phyloP scores from a whole-genome alignment of 768 basidiomycete species.

The Lentinula aciculospora region DNA sequence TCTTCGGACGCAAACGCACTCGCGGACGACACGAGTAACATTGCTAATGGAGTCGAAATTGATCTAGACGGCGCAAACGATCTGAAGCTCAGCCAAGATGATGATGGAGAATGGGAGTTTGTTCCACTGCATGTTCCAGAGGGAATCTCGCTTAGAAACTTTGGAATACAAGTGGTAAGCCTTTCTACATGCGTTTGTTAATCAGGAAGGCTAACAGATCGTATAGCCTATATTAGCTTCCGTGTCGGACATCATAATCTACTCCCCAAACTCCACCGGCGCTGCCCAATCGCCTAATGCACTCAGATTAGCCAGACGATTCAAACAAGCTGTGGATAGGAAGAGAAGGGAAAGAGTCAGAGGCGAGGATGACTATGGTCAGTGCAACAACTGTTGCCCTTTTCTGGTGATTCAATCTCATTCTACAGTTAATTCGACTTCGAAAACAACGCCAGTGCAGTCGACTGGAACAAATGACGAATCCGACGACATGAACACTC shows the following conservation, averaged over 20 bases:
- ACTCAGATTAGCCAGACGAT: slow-evolving; percentile 56
- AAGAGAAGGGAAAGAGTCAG: slow-evolving; percentile 46
- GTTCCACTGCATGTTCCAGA: slow-evolving; percentile 69
- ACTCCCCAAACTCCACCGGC: slow-evolving; percentile 61
- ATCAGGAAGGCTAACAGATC: slow-evolving; percentile 3
- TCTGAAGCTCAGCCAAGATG: not conserved
- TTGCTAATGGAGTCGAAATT: not conserved
- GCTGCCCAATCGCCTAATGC: slow-evolving; percentile 43
- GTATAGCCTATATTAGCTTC: slow-evolving; percentile 76
- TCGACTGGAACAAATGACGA: slow-evolving; percentile 1
- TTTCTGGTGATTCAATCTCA: not conserved
- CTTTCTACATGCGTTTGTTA: slow-evolving; percentile 6
- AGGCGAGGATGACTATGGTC: slow-evolving; percentile 5
- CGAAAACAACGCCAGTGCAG: not conserved
- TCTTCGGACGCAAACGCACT: not conserved
- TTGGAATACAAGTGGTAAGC: slow-evolving; percentile 76
- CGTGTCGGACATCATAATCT: slow-evolving; percentile 86
- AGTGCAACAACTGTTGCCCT: not conserved
- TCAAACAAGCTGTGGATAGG: slow-evolving; percentile 54
- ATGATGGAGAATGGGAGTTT: slow-evolving; percentile 52
- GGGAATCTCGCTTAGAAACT: slow-evolving; percentile 81
- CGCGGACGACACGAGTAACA: not conserved
- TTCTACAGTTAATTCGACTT: not conserved
- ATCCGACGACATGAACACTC: slow-evolving; percentile 17
- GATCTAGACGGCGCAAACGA: not conserved